Base-by-base conservation (phyloP, 257 asterid genomes). In the Cynanchum wilfordii region DNA sequence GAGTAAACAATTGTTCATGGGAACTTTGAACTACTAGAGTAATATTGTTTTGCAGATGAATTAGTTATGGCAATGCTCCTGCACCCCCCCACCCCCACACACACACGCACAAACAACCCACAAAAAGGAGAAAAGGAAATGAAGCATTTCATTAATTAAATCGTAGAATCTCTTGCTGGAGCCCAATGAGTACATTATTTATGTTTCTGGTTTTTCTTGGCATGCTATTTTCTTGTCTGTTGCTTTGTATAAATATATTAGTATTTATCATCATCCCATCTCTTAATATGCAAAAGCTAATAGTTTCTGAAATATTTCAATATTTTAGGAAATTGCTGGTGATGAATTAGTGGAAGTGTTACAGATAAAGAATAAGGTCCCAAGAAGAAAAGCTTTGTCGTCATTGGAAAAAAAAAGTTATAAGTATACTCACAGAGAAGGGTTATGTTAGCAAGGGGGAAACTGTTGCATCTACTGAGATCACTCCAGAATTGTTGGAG, bases 301-400 rank as follows among this genome's bases (percentile, higher is more conserved):
- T 57, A 56, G 5, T 45, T 45, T 59, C 7, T 33, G 25, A 70
- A 40, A 78, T 74, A 79, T 74, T 82, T 62, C 44, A 7, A 72
- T 74, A 79, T 75, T 84, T 81, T 89, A 90, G 96, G 98, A 91
- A 83, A 94, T 94, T 83, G 93, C 96, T 73, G 97, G 99, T 67
- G 87, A 86, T 75, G 96, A 91, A 81, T 81, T 94, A 84, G 83
- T 84, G 72, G 93, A 91, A 84, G 88, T 89, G 38, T 86, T 91
- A 73, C 98, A 90, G 80, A 94, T 94, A 57, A 89, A 89, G 81
- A 87, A 82, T 54, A 94, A 94, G 86, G 84, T 91, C 78, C 97
- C 98, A 38, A 87, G 98, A 87, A 83, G 97, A 74, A 94, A 90
- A 83, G 97, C 95, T 4, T 79, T 94, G 66, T 82, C 95, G 12